Percentiles rank a stretch among this genome's conserved stretches.
These are phyloP conservation scores for Penicillium brevicompactum DNA, from an alignment of 2,329 filamentous ascomycete genomes.

Conservation along the genomic window DNA sequence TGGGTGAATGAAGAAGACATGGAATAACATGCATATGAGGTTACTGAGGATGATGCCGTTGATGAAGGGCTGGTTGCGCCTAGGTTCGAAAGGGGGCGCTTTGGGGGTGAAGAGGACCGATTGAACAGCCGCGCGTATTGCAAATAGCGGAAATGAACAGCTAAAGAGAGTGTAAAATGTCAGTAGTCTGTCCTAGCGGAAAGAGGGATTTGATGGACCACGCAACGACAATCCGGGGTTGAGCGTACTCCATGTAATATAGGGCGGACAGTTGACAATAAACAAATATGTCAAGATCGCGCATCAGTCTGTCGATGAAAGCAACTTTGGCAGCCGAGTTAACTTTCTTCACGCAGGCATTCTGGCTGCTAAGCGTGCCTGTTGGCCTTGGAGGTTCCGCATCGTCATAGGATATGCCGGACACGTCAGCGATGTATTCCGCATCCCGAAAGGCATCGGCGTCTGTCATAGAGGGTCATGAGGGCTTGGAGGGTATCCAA, in stretches of 20 bases:
- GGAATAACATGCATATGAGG: constrained; percentile 58
- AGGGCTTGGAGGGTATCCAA: constrained; percentile 34
- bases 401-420: constrained; percentile 39
- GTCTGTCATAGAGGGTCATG: constrained; percentile 52
- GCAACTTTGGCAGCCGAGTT: constrained; percentile 45
- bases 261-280: constrained; percentile 63
- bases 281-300: constrained; percentile 60
- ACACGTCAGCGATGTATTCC: constrained; percentile 50
- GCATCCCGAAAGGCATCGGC: constrained; percentile 49
- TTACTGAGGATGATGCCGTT: constrained; percentile 58
- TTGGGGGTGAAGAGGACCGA: constrained; percentile 63
- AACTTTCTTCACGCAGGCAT: constrained; percentile 35
- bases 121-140: constrained; percentile 58
- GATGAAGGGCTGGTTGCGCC: constrained; percentile 55
- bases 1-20: constrained; percentile 56
- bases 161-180: constrained; percentile 33
- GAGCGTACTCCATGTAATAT: constrained; percentile 65
- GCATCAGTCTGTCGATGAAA: constrained; percentile 58
- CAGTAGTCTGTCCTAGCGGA: neutral
- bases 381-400: constrained; percentile 20
- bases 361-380: constrained; percentile 19
- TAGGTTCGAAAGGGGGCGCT: constrained; percentile 54
- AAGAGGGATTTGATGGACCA: neutral
- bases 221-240: neutral
- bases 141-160: constrained; percentile 61